A percentile compares a stretch with the other conserved stretches of the same genome.
Evolutionary conservation across 1,284 basidiomycete species (phyloP).

Genomic region (Puccinia horiana): DNA sequence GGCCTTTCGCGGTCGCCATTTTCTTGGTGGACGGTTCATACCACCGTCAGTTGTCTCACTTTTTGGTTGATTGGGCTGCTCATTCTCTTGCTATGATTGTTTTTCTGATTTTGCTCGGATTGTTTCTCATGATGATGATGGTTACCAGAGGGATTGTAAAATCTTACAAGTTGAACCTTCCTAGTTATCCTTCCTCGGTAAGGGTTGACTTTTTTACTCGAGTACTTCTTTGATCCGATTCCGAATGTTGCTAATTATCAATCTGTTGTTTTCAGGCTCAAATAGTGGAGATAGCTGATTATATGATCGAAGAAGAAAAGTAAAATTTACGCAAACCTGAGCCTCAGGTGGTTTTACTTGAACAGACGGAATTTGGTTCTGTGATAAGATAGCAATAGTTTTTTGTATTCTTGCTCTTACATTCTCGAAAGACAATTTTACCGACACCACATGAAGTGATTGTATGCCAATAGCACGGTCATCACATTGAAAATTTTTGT

Average conservation of each 20-base stretch:
- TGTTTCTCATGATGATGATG: background rate
- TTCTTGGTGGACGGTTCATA: constrained; percentile 88
- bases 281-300: constrained; percentile 22
- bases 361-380: no score
- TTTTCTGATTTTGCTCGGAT: background rate
- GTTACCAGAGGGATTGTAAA: constrained; percentile 21
- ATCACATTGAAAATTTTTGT: no score
- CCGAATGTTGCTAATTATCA: background rate
- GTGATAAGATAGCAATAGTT: background rate
- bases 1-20: constrained; percentile 78
- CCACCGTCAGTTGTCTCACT: constrained; percentile 66
- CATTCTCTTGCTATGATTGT: background rate
- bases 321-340: background rate
- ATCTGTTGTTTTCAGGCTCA: constrained; percentile 12
- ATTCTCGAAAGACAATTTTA: no score
- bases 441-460: no score
- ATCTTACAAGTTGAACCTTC: constrained; percentile 23
- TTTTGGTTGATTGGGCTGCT: background rate
- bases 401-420: no score
- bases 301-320: background rate
- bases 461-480: no score
- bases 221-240: background rate
- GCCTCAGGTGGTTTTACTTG: no score
- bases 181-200: constrained; percentile 15
- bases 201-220: background rate